phyloP scores from a whole-genome alignment of 768 basidiomycete genomes.

The Bullera alba region DNA sequence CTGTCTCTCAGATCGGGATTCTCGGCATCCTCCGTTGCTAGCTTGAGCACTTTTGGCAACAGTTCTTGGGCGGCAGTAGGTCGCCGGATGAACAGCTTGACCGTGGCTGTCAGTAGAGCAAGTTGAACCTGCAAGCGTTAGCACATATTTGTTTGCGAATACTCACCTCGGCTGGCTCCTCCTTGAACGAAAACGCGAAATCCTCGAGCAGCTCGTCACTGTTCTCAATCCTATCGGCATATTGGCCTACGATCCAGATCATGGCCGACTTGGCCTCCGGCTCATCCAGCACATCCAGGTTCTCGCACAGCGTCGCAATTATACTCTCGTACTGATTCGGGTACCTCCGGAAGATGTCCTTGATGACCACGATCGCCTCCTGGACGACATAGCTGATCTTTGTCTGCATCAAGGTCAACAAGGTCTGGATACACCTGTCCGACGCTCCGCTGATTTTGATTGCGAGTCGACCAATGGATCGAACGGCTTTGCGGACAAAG shows the following conservation, averaged over 20 bases:
- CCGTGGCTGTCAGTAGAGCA: constrained; percentile 83
- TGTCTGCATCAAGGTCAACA: constrained; percentile 80
- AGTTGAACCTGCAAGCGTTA: constrained; percentile 70
- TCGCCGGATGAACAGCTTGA: constrained; percentile 93
- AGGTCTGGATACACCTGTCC: constrained; percentile 78
- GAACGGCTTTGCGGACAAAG: constrained; percentile 94
- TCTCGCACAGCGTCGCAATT: constrained; percentile 85
- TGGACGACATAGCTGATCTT: constrained; percentile 95
- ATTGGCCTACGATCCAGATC: constrained; percentile 97
- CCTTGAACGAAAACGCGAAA: constrained; percentile 75
- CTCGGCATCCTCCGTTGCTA: constrained; percentile 95
- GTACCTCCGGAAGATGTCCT: constrained; percentile 94
- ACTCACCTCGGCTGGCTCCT: constrained; percentile 84
- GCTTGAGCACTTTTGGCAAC: constrained; percentile 90
- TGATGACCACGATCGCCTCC: constrained; percentile 94
- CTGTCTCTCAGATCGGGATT: constrained; percentile 96
- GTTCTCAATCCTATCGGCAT: constrained; percentile 89
- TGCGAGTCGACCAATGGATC: constrained; percentile 93
- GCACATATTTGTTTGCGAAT: neutral
- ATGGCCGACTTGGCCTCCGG: constrained; percentile 95
- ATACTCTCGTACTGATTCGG: constrained; percentile 95
- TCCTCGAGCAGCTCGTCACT: constrained; percentile 93
- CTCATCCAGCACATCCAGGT: constrained; percentile 85
- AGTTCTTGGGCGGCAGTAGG: constrained; percentile 79
- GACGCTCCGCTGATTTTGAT: constrained; percentile 90